Evolutionary conservation across 805 yeast species (phyloP), one percentile per base, ranked within the genome.

Genomic region (Dipodascopsis uninucleata): DNA sequence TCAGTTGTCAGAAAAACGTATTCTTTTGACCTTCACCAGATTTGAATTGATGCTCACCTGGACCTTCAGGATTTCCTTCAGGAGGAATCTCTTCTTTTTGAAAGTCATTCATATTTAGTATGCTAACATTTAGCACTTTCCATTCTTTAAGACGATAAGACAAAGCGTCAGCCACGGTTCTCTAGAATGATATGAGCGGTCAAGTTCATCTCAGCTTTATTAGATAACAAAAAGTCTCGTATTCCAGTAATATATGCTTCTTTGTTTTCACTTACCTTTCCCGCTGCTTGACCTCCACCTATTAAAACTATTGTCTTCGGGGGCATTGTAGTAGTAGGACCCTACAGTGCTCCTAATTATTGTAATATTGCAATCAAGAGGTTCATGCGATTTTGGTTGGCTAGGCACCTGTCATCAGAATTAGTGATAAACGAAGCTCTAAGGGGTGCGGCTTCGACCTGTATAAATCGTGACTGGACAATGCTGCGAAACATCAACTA

Each of bases 201-300:
- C 12, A n/a, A 12, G 29, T 26, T 26, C 10, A 26, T 12, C 10
- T 26, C 29, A 12, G n/a, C 29, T 10, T 26, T 26, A 26, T 7
- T 16, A 16, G 20, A 8, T 6, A 9, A 8, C n/a, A 9, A n/a
- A 21, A 9, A 9, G 12, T 31, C 10, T 9, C n/a, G 14, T 16
- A 9, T 9, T 9, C 12, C 12, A 31, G n/a, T 16, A 10, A 16
- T 31, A 9, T n/a, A 31, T 31, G 35, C 9, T n/a, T n/a, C n/a
- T n/a, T n/a, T n/a, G n/a, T n/a, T n/a, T n/a, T n/a, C 14, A 21
- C 34, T 9, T 37, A 49, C 53, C 41, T 49, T 49, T 25, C 53
- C 53, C 18, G 53, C 39, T 5, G 53, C 53, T 31, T 49, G 53
- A 7, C 53, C 50, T 17, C 53, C 53, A 9, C 41, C 53, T 6